These are phyloP conservation scores for Wickerhamomyces subpelliculosus DNA, from an alignment of 805 yeast species.

Conservation along the genomic window DNA sequence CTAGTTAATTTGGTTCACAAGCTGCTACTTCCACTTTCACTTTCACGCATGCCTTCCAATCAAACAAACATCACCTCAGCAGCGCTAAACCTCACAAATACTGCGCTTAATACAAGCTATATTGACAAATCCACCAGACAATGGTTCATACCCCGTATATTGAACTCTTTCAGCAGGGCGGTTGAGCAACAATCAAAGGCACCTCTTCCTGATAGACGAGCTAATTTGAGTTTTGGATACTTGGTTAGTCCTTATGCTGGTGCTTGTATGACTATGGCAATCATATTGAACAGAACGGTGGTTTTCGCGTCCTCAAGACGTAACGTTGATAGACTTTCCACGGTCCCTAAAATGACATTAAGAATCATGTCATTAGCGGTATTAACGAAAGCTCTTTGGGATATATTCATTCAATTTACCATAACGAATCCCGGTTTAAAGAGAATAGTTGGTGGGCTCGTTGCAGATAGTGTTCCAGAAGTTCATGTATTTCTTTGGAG, in stretches of 20 bases:
- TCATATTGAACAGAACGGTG: conserved; percentile 49
- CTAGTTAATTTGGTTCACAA: no score
- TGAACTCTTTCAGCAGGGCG: conserved; percentile 15
- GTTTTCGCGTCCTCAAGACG: conserved; percentile 50
- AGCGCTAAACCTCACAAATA: no score
- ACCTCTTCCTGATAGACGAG: conserved; percentile 1
- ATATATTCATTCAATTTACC: not conserved
- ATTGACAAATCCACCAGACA: not conserved
- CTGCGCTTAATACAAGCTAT: not conserved
- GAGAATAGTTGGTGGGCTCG: conserved; percentile 4
- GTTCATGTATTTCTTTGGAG: conserved; percentile 48
- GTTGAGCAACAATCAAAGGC: conserved; percentile 16
- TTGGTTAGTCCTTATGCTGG: conserved; percentile 44
- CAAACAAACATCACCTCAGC: not conserved
- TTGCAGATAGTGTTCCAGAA: conserved; percentile 2
- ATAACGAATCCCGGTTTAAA: not conserved
- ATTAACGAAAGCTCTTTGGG: conserved; percentile 4
- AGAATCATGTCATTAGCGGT: conserved; percentile 30
- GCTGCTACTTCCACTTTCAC: no score
- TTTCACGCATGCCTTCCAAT: not conserved
- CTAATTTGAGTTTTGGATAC: conserved; percentile 25
- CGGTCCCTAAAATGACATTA: conserved; percentile 26
- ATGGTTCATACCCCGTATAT: conserved; percentile 3
- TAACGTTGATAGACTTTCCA: conserved; percentile 16
- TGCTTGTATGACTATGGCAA: conserved; percentile 50